Evolutionary conservation across 257 asterid genomes (phyloP), one percentile per base, ranked within the genome.

Genomic region (Rauvolfia tetraphylla): DNA sequence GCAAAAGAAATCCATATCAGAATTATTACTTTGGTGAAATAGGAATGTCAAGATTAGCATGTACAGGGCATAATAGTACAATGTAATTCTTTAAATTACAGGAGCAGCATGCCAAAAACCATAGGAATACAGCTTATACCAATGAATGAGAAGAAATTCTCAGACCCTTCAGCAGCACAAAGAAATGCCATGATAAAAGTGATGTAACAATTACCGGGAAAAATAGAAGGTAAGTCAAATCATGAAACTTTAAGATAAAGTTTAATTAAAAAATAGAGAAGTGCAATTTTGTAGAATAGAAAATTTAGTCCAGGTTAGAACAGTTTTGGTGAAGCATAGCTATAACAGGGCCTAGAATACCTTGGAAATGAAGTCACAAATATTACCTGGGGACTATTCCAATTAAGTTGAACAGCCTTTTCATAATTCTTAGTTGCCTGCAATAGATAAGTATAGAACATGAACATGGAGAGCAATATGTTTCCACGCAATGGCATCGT

Each of bases 311-410:
- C 61, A 31, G 29, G 34, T 48, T 69, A 12, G n/a, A 42, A 34
- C 36, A 31, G 51, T 57, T 34, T n/a, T 56, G 49, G 61, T 15
- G 18, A 44, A 42, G 18, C 39, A 23, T 44, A 4, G 23, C 31
- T 29, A 41, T 8, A 48, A 54, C 36, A 49, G 62, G 23, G 22
- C 7, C 68, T 20, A 39, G 20, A 48, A 67, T 25, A 34, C 5
- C 12, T 2, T 63, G 0, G n/a, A 31, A 27, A n/a, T 17, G 15
- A 70, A 65, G 71, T 77, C 75, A 49, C 18, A 74, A 65, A 53
- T 83, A 33, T 84, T 87, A 95, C 99, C 98, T 93, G 99, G 74
- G 98, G 98, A 85, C 98, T 95, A 87, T 95, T 95, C 99, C 99
- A 95, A 75, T 91, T 93, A 81, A 95, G 99, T 80, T 93, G 93